These are phyloP conservation scores for Chalciporus chontae DNA, from an alignment of 768 basidiomycete genomes.

Conservation along the genomic window DNA sequence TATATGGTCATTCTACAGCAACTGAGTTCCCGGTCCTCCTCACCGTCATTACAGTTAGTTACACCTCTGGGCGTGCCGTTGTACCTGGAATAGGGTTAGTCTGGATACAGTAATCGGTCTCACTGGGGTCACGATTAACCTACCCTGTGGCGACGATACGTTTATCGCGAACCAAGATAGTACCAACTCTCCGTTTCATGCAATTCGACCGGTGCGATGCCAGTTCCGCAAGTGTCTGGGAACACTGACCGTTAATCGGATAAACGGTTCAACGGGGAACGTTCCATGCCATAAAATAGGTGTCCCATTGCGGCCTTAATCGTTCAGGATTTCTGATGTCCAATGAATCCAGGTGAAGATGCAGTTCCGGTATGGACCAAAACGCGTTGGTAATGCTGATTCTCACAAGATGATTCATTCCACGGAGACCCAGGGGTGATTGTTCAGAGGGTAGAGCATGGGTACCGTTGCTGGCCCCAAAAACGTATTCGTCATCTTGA, in stretches of 20 bases:
- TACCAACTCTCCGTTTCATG: slow-evolving; percentile 96
- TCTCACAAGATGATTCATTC: slow-evolving; percentile 46
- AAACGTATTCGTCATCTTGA: slow-evolving; percentile 66
- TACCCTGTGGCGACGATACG: slow-evolving; percentile 80
- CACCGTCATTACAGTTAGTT: slow-evolving; percentile 66
- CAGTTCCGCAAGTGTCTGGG: slow-evolving; percentile 81
- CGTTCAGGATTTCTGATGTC: slow-evolving; percentile 71
- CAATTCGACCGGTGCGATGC: slow-evolving; percentile 91
- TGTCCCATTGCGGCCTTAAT: slow-evolving; percentile 88
- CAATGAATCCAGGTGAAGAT: slow-evolving; percentile 61
- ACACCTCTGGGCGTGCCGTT: slow-evolving; percentile 95
- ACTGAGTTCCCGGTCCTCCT: background rate
- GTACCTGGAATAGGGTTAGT: slow-evolving; percentile 51
- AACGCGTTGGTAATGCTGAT: slow-evolving; percentile 68
- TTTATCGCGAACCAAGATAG: slow-evolving; percentile 83
- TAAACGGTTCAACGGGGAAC: background rate
- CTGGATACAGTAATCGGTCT: background rate
- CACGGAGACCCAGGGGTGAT: slow-evolving; percentile 14
- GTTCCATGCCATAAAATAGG: slow-evolving; percentile 86
- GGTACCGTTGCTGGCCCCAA: slow-evolving; percentile 37
- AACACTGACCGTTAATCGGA: slow-evolving; percentile 5
- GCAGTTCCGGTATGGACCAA: slow-evolving; percentile 46
- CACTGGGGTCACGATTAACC: slow-evolving; percentile 13
- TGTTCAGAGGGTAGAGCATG: slow-evolving; percentile 20
- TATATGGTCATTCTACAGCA: slow-evolving; percentile 49